Evolutionary conservation across 1,139 yeast genomes (phyloP).

Genomic region (Sugiyamaella sp.): DNA sequence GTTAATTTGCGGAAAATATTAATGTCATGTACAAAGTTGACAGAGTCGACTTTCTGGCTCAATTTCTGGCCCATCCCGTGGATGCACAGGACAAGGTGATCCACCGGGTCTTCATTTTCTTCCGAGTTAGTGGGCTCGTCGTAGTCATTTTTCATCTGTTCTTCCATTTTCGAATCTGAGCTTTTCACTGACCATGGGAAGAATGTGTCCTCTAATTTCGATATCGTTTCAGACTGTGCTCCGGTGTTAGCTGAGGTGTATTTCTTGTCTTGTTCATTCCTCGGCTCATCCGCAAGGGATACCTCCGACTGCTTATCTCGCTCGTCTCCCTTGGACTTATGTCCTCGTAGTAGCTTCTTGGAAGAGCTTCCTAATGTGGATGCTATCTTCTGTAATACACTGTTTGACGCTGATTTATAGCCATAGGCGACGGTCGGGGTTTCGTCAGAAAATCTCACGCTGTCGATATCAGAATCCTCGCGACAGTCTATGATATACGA

Average conservation of each 20-base stretch:
- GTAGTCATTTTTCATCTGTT: slow-evolving; percentile 38
- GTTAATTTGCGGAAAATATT: slow-evolving; percentile 68
- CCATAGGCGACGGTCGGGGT: slow-evolving; percentile 12
- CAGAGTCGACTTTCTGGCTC: slow-evolving; percentile 72
- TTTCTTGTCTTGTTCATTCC: not conserved
- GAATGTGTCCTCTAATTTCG: slow-evolving; percentile 14
- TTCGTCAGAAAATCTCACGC: slow-evolving; percentile 18
- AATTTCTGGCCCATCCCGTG: slow-evolving; percentile 92
- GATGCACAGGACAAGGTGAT: slow-evolving; percentile 78
- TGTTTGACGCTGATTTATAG: slow-evolving; percentile 14
- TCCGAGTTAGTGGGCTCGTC: slow-evolving; percentile 23
- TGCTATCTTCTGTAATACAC: slow-evolving; percentile 21
- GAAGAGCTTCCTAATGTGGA: slow-evolving; percentile 17
- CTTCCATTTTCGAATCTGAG: slow-evolving; percentile 28
- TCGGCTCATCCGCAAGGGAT: slow-evolving; percentile 4
- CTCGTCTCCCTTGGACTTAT: slow-evolving; percentile 19
- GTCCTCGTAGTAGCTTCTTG: slow-evolving; percentile 26
- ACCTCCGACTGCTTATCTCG: slow-evolving; percentile 16
- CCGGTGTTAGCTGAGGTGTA: slow-evolving; percentile 4
- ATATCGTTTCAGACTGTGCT: slow-evolving; percentile 1
- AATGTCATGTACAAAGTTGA: slow-evolving; percentile 82
- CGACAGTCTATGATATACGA: slow-evolving; percentile 7
- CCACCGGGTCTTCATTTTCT: slow-evolving; percentile 53
- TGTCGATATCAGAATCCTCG: slow-evolving; percentile 22
- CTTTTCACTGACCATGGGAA: slow-evolving; percentile 18